Percentiles rank a stretch among this genome's conserved stretches.
Evolutionary conservation across 257 asterid genomes (phyloP).

Genomic region (Coffea eugenioides): DNA sequence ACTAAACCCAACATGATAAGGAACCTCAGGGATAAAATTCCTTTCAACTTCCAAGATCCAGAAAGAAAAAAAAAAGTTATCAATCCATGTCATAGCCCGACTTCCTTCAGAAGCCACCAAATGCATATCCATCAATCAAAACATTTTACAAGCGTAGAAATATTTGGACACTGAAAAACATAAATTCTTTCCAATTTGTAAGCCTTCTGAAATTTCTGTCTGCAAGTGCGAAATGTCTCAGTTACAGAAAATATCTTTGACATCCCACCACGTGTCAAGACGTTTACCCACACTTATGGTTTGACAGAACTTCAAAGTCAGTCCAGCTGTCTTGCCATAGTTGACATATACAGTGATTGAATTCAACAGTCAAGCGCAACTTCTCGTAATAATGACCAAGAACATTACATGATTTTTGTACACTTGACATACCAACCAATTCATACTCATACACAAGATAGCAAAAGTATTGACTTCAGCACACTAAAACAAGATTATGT

Average conservation of each 20-base stretch:
- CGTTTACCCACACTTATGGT: neutral
- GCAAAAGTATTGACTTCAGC: neutral
- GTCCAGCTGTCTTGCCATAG: neutral
- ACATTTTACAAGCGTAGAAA: neutral
- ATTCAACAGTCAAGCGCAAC: neutral
- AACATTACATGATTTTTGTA: neutral
- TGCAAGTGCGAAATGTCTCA: neutral
- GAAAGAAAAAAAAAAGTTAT: neutral
- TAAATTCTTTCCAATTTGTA: neutral
- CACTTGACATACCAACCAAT: neutral
- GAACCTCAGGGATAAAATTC: neutral
- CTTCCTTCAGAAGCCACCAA: neutral
- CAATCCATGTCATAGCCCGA: constrained; percentile 1
- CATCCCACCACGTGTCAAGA: neutral
- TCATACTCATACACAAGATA: too few species aligned
- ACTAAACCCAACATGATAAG: neutral
- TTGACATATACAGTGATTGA: neutral
- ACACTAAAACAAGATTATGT: neutral
- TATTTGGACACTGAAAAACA: neutral
- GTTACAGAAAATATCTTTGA: neutral
- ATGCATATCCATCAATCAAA: neutral
- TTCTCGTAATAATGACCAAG: neutral
- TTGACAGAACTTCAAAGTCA: neutral
- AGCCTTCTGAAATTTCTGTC: neutral
- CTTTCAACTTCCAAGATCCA: neutral